A percentile compares a stretch with the other conserved stretches of the same genome.
phyloP scores from a whole-genome alignment of 2,329 filamentous ascomycete species.

The Ascochyta pisi region DNA sequence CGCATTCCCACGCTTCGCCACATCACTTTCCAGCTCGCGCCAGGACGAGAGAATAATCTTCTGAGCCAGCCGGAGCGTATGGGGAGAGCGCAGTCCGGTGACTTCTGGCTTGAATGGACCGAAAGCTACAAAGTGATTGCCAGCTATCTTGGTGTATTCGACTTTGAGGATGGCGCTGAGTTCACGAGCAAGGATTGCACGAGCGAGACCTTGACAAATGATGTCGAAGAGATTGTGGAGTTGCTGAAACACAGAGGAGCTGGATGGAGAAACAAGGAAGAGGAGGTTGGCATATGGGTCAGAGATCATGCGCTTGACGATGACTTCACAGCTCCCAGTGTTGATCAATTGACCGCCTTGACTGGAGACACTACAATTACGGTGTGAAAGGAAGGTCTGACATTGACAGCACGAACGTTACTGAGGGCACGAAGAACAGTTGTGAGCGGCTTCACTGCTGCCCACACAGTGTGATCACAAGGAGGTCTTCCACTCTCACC shows the following conservation, averaged over 20 bases:
- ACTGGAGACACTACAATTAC: conserved; percentile 7
- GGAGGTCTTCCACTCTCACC: too few relatives aligned
- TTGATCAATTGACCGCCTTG: conserved; percentile 14
- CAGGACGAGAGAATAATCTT: conserved; percentile 49
- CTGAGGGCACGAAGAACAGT: too few relatives aligned
- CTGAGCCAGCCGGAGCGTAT: conserved; percentile 48
- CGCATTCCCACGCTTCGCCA: conserved; percentile 40
- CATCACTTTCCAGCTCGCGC: conserved; percentile 52
- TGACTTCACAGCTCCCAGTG: not conserved
- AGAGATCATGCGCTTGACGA: conserved; percentile 27
- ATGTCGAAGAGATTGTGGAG: conserved; percentile 36
- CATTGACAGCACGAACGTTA: not conserved
- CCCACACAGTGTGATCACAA: too few relatives aligned
- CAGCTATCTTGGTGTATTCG: conserved; percentile 30
- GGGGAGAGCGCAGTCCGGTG: conserved; percentile 51
- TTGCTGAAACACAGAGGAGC: conserved; percentile 26
- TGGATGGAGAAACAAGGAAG: conserved; percentile 33
- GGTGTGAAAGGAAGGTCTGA: not conserved
- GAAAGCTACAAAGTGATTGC: conserved; percentile 39
- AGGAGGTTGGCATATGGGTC: conserved; percentile 29
- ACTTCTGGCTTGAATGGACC: conserved; percentile 51
- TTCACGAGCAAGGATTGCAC: conserved; percentile 40
- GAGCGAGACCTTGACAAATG: conserved; percentile 20
- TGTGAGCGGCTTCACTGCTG: too few relatives aligned
- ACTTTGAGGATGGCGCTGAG: conserved; percentile 27